Conservation (phyloP, 441 rosid genomes). For the Gossypium trilobum region DNA sequence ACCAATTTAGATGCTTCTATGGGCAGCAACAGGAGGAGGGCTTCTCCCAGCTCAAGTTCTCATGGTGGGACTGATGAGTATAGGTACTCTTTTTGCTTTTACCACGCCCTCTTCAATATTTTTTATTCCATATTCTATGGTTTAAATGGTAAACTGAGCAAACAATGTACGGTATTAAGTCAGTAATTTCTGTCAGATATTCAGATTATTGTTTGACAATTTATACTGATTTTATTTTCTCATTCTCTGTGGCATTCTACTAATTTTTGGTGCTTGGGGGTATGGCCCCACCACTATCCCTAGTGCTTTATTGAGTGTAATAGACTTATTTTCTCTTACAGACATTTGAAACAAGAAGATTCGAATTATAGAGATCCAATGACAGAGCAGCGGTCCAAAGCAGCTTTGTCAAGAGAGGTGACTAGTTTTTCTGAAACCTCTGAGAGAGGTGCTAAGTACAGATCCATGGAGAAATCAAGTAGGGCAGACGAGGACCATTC, state of each 20-base stretch:
- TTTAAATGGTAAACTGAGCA: background rate
- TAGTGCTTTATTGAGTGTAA: conserved; percentile 4
- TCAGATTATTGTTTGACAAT: background rate
- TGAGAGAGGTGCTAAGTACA: conserved; percentile 55
- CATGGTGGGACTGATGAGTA: conserved; percentile 58
- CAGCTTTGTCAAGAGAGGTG: conserved; percentile 50
- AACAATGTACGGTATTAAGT: conserved; percentile 6
- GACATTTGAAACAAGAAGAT: conserved; percentile 52
- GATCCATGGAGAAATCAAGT: conserved; percentile 45
- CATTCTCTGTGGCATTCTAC: background rate
- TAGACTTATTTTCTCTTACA: conserved; percentile 26
- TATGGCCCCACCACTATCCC: conserved; percentile 10
- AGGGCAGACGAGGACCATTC: conserved; percentile 59
- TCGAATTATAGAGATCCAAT: conserved; percentile 31
- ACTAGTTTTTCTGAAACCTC: conserved; percentile 44
- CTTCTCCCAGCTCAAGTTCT: conserved; percentile 53
- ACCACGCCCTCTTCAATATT: conserved; percentile 2
- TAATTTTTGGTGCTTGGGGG: background rate
- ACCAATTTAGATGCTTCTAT: conserved; percentile 29
- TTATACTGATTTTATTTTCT: background rate
- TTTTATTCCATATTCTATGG: background rate
- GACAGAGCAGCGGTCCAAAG: conserved; percentile 49
- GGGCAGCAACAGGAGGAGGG: conserved; percentile 31
- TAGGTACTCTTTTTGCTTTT: conserved; percentile 40
- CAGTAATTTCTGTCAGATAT: conserved; percentile 9